phyloP scores from a whole-genome alignment of 805 yeast genomes.

The Priceomyces fermenticarens region DNA sequence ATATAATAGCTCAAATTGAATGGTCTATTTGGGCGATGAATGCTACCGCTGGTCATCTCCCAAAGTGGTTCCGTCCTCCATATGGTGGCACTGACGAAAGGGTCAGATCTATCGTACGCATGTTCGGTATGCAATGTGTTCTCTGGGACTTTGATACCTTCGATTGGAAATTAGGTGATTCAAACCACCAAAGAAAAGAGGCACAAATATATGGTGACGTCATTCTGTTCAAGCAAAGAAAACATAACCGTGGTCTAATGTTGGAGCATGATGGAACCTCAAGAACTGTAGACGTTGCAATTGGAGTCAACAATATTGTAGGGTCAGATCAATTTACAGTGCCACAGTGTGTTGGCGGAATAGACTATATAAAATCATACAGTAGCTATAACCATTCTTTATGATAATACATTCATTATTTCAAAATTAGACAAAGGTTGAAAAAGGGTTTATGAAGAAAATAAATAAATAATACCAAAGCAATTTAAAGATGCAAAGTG shows the following conservation, averaged over 20 bases:
- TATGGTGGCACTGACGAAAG: constrained; percentile 93
- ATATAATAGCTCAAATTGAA: constrained; percentile 82
- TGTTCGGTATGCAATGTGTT: constrained; percentile 83
- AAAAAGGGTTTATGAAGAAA: too few species aligned
- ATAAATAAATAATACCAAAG: too few species aligned
- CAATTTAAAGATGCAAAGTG: too few species aligned
- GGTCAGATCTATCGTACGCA: constrained; percentile 72
- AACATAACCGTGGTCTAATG: constrained; percentile 55
- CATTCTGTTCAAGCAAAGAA: constrained; percentile 42
- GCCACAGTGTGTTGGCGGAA: constrained; percentile 72
- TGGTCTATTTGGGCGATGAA: constrained; percentile 99
- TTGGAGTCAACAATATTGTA: constrained; percentile 53
- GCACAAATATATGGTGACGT: constrained; percentile 56
- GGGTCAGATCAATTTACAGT: constrained; percentile 69
- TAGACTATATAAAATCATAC: constrained; percentile 53
- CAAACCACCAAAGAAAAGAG: constrained; percentile 44
- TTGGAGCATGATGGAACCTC: constrained; percentile 81
- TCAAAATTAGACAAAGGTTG: too few species aligned
- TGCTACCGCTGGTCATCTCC: constrained; percentile 83
- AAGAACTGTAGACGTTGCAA: constrained; percentile 67
- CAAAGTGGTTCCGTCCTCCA: constrained; percentile 95
- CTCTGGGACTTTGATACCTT: constrained; percentile 90
- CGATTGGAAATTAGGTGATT: constrained; percentile 74
- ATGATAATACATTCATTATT: too few species aligned
- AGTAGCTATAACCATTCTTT: not conserved